Evolutionary conservation across 169 alveolate genomes (phyloP), one percentile per base, ranked within the genome.

Genomic region (Babesia ovis): DNA sequence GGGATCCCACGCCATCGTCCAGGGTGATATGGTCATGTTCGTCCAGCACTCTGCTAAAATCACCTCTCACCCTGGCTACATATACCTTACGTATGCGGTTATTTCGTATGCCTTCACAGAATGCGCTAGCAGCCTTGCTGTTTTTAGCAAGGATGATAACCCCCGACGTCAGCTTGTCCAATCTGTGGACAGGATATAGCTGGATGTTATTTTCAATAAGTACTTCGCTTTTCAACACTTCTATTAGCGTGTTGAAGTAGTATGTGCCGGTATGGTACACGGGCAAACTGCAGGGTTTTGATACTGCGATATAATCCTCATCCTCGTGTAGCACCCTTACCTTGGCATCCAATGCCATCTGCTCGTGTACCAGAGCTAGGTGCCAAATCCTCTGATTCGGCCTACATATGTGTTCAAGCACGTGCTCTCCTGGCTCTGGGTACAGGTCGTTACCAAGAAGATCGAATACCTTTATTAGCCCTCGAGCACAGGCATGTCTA

Each of bases 161-260:
- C 8, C 93, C 93, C n/a, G 93, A 89, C 4, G 88, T 84, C 48
- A 89, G 73, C 48, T 81, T 89, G 77, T 89, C 93, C 23, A 89
- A 57, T 58, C 93, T 54, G 39, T 89, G 91, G 20, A 89, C 69
- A n/a, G 93, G 83, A 48, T 34, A 70, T 14, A 79, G 84, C 51
- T 59, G 51, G 18, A 12, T 27, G 23, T 5, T 34, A 12, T n/a
- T n/a, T 25, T 69, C 66, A 1, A 22, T 22, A 1, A 54, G 39
- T n/a, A 69, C 58, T 29, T 79, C 87, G 14, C 27, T 61, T 50
- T 84, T 88, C 51, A 89, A 25, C 48, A 83, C 68, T 53, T 89
- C 81, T 41, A 85, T 59, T 4, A 89, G 81, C 0, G 91, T 81
- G 68, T 89, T 89, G 83, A 62, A 89, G 34, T 85, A 81, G 54